A percentile compares a stretch with the other conserved stretches of the same genome.
Conservation (phyloP, 352 stramenopile genomes). For the Phytophthora europaea region DNA sequence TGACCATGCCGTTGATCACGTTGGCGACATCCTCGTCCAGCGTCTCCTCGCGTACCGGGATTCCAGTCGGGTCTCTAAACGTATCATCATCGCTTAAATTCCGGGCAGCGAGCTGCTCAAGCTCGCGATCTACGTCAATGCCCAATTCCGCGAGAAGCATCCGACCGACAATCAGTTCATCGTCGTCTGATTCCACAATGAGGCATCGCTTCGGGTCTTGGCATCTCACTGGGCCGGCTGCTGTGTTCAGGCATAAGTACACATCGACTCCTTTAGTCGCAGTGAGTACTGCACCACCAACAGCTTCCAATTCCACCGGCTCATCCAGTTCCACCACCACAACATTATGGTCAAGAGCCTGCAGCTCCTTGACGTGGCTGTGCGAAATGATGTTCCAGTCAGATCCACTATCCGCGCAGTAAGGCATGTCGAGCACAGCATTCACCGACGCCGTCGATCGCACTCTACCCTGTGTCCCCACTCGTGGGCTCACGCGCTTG, state of each 20-base stretch:
- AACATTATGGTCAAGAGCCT: background rate
- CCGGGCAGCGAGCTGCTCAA: slow-evolving; percentile 3
- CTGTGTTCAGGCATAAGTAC: slow-evolving; percentile 10
- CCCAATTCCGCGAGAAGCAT: background rate
- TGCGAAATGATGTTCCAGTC: background rate
- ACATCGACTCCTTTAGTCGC: slow-evolving; percentile 15
- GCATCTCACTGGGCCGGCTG: slow-evolving; percentile 12
- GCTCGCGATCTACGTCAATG: background rate
- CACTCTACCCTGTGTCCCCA: no score
- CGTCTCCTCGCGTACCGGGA: background rate
- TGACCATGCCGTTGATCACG: no score
- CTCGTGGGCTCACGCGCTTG: background rate
- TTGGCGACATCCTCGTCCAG: background rate
- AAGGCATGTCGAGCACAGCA: background rate
- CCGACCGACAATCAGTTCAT: slow-evolving; percentile 7
- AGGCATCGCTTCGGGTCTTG: slow-evolving; percentile 11
- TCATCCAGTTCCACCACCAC: background rate
- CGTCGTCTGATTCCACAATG: slow-evolving; percentile 9
- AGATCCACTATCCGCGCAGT: background rate
- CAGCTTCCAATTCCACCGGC: background rate
- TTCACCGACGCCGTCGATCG: background rate
- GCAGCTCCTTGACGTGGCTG: background rate
- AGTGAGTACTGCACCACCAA: slow-evolving; percentile 8
- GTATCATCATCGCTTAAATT: background rate
- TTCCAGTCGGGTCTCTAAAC: background rate